A percentile compares a stretch with the other conserved stretches of the same genome.
Evolutionary conservation across 257 asterid genomes (phyloP).

Genomic region (Nicotiana tomentosiformis): DNA sequence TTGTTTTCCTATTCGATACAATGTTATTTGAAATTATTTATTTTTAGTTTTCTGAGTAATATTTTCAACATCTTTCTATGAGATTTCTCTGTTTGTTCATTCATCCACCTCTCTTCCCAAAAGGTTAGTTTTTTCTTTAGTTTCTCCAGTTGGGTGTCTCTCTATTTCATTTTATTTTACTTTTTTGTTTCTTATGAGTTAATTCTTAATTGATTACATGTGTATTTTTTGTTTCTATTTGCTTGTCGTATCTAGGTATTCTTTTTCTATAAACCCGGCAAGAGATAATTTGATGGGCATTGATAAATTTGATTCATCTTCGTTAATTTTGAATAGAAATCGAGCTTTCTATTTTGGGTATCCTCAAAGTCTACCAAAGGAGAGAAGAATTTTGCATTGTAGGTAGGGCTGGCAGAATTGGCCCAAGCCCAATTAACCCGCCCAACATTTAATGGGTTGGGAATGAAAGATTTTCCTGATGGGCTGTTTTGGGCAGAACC

Average conservation of each 20-base stretch:
- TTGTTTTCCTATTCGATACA: no score
- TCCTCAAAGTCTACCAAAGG: not conserved
- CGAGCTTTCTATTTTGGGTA: not conserved
- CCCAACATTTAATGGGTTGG: no score
- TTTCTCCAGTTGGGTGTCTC: not conserved
- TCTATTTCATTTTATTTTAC: no score
- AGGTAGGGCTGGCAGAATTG: no score
- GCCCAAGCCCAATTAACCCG: no score
- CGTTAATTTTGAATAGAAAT: not conserved
- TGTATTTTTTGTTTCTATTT: not conserved
- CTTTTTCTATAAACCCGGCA: no score
- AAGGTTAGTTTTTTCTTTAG: not conserved
- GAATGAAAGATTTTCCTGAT: no score
- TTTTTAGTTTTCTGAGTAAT: not conserved
- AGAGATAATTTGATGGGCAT: not conserved
- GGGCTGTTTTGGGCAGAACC: no score
- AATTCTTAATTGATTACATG: not conserved
- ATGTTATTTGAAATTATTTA: not conserved
- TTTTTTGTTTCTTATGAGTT: not conserved
- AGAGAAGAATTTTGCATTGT: no score
- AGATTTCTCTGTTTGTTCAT: not conserved
- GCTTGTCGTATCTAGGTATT: no score
- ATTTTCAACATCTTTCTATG: not conserved
- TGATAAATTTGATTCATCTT: not conserved
- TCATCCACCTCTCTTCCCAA: not conserved